Conservation (phyloP, 1,284 basidiomycete species). For the Trametes hirsuta region DNA sequence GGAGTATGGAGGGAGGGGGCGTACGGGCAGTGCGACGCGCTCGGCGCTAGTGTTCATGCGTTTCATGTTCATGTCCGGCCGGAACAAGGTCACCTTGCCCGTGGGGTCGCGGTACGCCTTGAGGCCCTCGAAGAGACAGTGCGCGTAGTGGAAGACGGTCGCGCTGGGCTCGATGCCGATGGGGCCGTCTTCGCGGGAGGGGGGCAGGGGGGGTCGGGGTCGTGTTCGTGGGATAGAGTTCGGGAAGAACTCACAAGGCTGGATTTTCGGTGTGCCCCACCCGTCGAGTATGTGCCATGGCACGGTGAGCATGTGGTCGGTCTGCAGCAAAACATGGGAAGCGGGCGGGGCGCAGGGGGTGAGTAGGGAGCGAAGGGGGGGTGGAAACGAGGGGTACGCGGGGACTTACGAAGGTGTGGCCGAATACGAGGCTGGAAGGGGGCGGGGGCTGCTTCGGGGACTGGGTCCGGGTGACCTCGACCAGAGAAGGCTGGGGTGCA, state of each 20-base stretch:
- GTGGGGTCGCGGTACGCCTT: slow-evolving; percentile 90
- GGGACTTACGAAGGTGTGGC: slow-evolving; percentile 67
- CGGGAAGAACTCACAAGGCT: slow-evolving; percentile 64
- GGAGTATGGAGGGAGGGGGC: slow-evolving; percentile 28
- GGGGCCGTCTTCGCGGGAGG: slow-evolving; percentile 26
- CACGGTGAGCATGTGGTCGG: slow-evolving; percentile 93
- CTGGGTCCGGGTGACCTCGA: slow-evolving; percentile 52
- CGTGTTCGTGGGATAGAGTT: too few species aligned
- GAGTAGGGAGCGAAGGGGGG: neutral
- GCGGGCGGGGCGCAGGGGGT: neutral
- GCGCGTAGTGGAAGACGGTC: slow-evolving; percentile 94
- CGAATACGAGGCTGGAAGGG: slow-evolving; percentile 62
- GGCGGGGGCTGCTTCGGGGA: slow-evolving; percentile 58
- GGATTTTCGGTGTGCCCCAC: slow-evolving; percentile 86
- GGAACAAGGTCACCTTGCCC: slow-evolving; percentile 86
- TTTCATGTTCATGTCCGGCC: slow-evolving; percentile 99
- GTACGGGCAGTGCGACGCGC: slow-evolving; percentile 77
- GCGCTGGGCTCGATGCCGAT: slow-evolving; percentile 81
- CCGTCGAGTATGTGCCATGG: slow-evolving; percentile 77
- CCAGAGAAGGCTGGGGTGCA: slow-evolving; percentile 43
- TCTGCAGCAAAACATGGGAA: slow-evolving; percentile 44
- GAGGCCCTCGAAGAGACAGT: slow-evolving; percentile 91
- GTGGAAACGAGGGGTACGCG: neutral
- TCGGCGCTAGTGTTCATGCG: slow-evolving; percentile 83
- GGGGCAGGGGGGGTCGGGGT: too few species aligned